Percentiles rank a stretch among this genome's conserved stretches.
Evolutionary conservation across 2,329 filamentous ascomycete species (phyloP).

Genomic region (Scytalidium lignicola): DNA sequence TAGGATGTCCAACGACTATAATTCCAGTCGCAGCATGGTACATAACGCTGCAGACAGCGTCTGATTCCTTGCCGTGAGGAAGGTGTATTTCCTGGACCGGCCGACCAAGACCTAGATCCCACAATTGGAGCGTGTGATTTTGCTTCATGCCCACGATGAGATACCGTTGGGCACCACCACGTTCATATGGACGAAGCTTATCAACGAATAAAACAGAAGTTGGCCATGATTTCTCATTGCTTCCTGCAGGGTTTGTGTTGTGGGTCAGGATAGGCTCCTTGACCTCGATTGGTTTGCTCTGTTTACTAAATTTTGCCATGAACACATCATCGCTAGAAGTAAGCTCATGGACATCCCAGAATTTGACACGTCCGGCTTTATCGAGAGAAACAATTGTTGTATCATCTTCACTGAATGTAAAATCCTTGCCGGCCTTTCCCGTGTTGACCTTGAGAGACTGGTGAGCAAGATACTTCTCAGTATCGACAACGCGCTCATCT

Average conservation of each 20-base stretch:
- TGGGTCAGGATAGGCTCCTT: slow-evolving; percentile 83
- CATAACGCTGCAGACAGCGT: slow-evolving; percentile 94
- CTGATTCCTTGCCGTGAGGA: slow-evolving; percentile 91
- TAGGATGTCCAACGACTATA: slow-evolving; percentile 91
- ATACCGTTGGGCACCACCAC: slow-evolving; percentile 85
- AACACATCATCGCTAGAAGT: slow-evolving; percentile 36
- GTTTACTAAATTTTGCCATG: slow-evolving; percentile 12
- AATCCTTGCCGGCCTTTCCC: slow-evolving; percentile 97
- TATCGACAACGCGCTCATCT: slow-evolving; percentile 70
- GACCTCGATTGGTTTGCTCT: slow-evolving; percentile 61
- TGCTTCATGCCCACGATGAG: slow-evolving; percentile 98
- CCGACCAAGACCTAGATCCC: slow-evolving; percentile 93
- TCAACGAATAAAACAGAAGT: slow-evolving; percentile 95
- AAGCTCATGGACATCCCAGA: slow-evolving; percentile 92
- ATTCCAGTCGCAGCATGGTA: slow-evolving; percentile 92
- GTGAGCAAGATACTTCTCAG: slow-evolving; percentile 79
- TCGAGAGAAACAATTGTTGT: slow-evolving; percentile 91
- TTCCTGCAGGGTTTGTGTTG: slow-evolving; percentile 68
- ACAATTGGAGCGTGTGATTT: slow-evolving; percentile 96
- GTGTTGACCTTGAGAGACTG: slow-evolving; percentile 91
- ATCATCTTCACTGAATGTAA: slow-evolving; percentile 95
- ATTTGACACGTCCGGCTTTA: slow-evolving; percentile 92
- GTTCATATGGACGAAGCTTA: slow-evolving; percentile 89
- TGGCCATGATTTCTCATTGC: slow-evolving; percentile 90
- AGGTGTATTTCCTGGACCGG: slow-evolving; percentile 96